A percentile compares a stretch with the other conserved stretches of the same genome.
These are phyloP conservation scores for Aquanectria penicillioides DNA, from an alignment of 2,329 filamentous ascomycete genomes.

Conservation along the genomic window DNA sequence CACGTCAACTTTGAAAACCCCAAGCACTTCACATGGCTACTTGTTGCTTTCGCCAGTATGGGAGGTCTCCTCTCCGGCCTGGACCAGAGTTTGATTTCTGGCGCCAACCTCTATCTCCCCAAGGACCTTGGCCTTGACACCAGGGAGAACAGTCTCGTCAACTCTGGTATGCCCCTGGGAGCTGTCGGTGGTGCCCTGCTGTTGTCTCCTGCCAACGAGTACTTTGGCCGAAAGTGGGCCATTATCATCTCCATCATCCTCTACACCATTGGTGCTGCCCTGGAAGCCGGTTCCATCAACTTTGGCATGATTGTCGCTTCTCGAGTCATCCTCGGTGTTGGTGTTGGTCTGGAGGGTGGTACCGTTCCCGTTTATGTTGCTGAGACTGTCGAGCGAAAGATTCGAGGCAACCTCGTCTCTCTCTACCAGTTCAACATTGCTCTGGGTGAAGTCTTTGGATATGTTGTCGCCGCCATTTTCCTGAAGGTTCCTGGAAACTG, in stretches of 20 bases:
- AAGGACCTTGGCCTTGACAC: conserved; percentile 63
- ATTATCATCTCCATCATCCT: conserved; percentile 76
- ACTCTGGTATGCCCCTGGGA: conserved; percentile 76
- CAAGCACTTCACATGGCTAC: conserved; percentile 71
- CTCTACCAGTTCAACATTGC: conserved; percentile 83
- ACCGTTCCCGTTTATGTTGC: conserved; percentile 81
- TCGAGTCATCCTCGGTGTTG: conserved; percentile 74
- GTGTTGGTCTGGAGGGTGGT: conserved; percentile 78
- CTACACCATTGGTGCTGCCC: conserved; percentile 75
- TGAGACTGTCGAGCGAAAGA: conserved; percentile 73
- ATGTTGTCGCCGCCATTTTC: conserved; percentile 78
- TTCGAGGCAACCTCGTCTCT: conserved; percentile 78
- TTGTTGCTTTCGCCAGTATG: conserved; percentile 79
- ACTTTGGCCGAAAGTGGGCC: conserved; percentile 72
- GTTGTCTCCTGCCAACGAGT: conserved; percentile 74
- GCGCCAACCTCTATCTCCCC: conserved; percentile 75
- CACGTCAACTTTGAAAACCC: conserved; percentile 68
- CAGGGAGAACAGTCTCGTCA: conserved; percentile 71
- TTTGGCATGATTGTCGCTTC: conserved; percentile 77
- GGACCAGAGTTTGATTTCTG: conserved; percentile 78
- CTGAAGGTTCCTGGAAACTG: conserved; percentile 75
- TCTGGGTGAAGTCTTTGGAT: conserved; percentile 77
- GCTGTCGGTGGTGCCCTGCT: conserved; percentile 76
- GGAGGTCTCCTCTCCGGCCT: conserved; percentile 77
- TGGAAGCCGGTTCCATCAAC: conserved; percentile 74